These are phyloP conservation scores for Rhizophora mangle DNA, from an alignment of 345 rosid genomes.

Conservation along the genomic window DNA sequence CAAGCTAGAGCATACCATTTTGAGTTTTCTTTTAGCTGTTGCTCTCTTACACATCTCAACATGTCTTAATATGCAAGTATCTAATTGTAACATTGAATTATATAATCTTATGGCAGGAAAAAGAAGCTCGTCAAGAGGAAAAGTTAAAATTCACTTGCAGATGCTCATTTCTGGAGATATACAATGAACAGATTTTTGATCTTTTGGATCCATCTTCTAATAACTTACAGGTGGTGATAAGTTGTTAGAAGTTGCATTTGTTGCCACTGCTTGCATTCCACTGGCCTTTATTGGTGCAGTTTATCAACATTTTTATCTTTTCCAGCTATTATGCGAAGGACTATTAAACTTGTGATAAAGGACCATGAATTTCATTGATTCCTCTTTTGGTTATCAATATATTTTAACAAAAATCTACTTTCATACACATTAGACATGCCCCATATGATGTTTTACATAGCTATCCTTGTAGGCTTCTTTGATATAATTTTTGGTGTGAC, in stretches of 20 bases:
- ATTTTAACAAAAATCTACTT: too few relatives aligned
- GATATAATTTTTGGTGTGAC: not conserved
- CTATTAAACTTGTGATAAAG: too few relatives aligned
- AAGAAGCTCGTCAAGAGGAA: conserved; percentile 75
- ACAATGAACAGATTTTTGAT: conserved; percentile 96
- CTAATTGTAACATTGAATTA: not conserved
- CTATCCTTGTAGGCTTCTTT: not conserved
- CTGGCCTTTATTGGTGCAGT: not conserved
- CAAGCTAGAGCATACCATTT: conserved; percentile 1
- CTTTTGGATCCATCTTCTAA: conserved; percentile 82
- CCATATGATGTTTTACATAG: too few relatives aligned
- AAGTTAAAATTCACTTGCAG: conserved; percentile 72
- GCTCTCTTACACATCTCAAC: not conserved
- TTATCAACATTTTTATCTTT: not conserved
- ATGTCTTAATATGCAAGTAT: not conserved
- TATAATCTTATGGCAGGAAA: conserved; percentile 56
- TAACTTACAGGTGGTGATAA: conserved; percentile 69
- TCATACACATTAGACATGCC: too few relatives aligned
- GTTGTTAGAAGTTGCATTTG: not conserved
- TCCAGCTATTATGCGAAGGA: too few relatives aligned
- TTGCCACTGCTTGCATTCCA: not conserved
- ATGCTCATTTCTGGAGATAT: conserved; percentile 97
- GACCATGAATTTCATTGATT: too few relatives aligned
- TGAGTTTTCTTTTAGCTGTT: conserved; percentile 3
- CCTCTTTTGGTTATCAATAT: too few relatives aligned